Percentiles rank a stretch among this genome's conserved stretches.
These are phyloP conservation scores for Ophiostoma australiae DNA, from an alignment of 2,329 filamentous ascomycete genomes.

Conservation along the genomic window DNA sequence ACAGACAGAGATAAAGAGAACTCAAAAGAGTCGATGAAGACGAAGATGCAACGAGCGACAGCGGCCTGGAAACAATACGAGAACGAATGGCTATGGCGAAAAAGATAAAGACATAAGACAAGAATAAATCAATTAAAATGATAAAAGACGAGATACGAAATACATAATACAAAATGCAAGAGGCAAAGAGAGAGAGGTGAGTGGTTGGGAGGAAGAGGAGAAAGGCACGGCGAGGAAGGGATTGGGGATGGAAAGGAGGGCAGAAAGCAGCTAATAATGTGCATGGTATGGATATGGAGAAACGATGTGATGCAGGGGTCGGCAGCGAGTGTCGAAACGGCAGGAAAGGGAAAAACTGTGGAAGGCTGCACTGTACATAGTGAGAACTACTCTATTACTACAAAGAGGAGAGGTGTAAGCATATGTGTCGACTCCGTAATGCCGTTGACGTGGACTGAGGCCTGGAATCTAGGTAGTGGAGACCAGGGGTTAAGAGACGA, in stretches of 20 bases:
- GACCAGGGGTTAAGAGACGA: not conserved
- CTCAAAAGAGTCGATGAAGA: not conserved
- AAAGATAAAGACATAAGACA: not conserved
- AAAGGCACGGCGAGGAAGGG: slow-evolving; percentile 4
- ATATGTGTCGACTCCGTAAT: not conserved
- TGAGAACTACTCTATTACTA: no score
- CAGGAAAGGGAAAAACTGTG: slow-evolving; percentile 1
- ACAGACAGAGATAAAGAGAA: not conserved
- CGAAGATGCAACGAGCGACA: slow-evolving; percentile 7
- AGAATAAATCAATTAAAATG: slow-evolving; percentile 3
- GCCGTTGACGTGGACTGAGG: slow-evolving; percentile 13
- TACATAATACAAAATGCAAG: no score
- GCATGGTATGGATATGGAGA: slow-evolving; percentile 14
- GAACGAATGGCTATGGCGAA: slow-evolving; percentile 3
- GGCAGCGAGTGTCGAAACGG: slow-evolving; percentile 2
- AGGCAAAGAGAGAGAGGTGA: slow-evolving; percentile 3
- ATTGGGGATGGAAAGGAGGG: slow-evolving; percentile 6
- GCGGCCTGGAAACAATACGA: slow-evolving; percentile 11
- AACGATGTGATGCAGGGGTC: slow-evolving; percentile 23
- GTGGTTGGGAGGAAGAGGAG: slow-evolving; percentile 10
- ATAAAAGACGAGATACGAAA: slow-evolving; percentile 1
- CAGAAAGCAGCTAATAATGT: slow-evolving; percentile 13
- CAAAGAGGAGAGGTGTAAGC: not conserved
- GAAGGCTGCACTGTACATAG: not conserved
- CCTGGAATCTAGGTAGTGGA: slow-evolving; percentile 8